These are phyloP conservation scores for Gelatoporia subvermispora DNA, from an alignment of 768 basidiomycete genomes.

Conservation along the genomic window DNA sequence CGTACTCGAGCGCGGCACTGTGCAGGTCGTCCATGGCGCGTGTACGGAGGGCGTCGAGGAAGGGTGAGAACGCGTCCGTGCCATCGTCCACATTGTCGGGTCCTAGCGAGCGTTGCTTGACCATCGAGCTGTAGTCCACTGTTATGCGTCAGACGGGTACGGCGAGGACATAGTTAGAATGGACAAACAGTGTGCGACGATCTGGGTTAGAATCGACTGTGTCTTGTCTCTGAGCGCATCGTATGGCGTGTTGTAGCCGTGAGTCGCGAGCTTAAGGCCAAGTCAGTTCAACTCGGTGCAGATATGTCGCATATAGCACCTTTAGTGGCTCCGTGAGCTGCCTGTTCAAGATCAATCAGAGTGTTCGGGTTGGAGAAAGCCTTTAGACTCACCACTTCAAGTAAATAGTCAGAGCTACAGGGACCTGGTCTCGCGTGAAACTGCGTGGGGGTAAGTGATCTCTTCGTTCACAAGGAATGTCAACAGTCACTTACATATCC, in stretches of 20 bases:
- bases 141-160: neutral
- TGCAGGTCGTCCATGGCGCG: conserved; percentile 88
- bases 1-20: conserved; percentile 76
- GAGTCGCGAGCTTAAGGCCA: conserved; percentile 55
- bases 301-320: conserved; percentile 15
- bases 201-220: conserved; percentile 82
- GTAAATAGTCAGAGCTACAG: conserved; percentile 79
- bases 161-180: conserved; percentile 18
- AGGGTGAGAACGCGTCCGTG: conserved; percentile 64
- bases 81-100: conserved; percentile 73
- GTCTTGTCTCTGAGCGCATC: conserved; percentile 78
- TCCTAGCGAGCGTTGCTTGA: conserved; percentile 76
- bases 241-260: conserved; percentile 82
- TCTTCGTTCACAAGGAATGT: neutral
- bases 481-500: conserved; percentile 55
- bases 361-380: neutral
- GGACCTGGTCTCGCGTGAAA: conserved; percentile 84
- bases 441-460: conserved; percentile 26
- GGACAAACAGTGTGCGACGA: conserved; percentile 68
- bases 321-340: conserved; percentile 49
- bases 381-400: conserved; percentile 61
- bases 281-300: neutral
- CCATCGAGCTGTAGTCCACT: conserved; percentile 58
- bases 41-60: conserved; percentile 76
- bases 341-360: conserved; percentile 22